A percentile compares a stretch with the other conserved stretches of the same genome.
phyloP scores from a whole-genome alignment of 1,284 basidiomycete genomes.

The Tilletia walkeri region DNA sequence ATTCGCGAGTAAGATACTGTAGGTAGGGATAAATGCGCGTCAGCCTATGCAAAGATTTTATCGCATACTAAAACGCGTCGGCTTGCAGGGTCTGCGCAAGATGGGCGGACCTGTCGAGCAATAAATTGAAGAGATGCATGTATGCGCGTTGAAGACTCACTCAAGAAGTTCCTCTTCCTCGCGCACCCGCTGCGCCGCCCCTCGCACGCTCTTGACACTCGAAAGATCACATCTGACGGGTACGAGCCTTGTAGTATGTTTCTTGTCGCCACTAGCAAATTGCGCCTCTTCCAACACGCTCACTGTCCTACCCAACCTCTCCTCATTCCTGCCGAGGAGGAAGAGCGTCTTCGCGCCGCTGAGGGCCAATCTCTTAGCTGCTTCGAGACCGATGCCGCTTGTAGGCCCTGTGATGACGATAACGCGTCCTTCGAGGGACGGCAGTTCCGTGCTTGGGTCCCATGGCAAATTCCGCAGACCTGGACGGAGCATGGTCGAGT shows the following conservation, averaged over 20 bases:
- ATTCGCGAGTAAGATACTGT: constrained; percentile 6
- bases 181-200: background rate
- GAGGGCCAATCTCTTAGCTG: background rate
- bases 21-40: too few relatives aligned
- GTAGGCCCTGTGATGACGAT: constrained; percentile 8
- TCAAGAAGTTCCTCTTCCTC: constrained; percentile 12
- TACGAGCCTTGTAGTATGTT: background rate
- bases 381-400: constrained; percentile 13
- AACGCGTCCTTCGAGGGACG: constrained; percentile 10
- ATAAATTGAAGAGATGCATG: background rate
- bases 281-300: background rate
- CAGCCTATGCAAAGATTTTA: too few relatives aligned
- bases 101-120: background rate
- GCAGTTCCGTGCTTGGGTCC: background rate
- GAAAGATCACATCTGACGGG: constrained; percentile 3
- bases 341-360: constrained; percentile 13
- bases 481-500: constrained; percentile 2
- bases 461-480: constrained; percentile 2
- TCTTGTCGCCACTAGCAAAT: constrained; percentile 4
- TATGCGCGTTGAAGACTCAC: background rate
- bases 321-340: constrained; percentile 12
- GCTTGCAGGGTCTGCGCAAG: too few relatives aligned
- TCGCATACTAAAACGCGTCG: too few relatives aligned
- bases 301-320: background rate
- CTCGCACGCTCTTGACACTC: constrained; percentile 9